Base-by-base conservation (phyloP, 148 eudicot genomes). In the Fagopyrum esculentum region DNA sequence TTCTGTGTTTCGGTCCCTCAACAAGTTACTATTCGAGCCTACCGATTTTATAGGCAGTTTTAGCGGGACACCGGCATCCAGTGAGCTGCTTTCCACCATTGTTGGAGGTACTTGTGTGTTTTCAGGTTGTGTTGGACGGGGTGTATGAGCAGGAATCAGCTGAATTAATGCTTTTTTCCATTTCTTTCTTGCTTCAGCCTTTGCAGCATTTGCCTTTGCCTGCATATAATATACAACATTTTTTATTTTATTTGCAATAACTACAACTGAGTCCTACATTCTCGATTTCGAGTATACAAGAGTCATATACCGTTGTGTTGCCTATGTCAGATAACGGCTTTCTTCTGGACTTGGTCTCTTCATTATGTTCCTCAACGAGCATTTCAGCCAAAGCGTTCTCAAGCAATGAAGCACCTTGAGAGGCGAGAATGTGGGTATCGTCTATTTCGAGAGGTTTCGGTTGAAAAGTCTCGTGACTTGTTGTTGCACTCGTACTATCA, bases 321-420 rank as follows among this genome's bases (percentile, higher is more conserved):
- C 98, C 98, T 54, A 95, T 95, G 84, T 95, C 98, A 9, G 96
- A 83, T 76, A 95, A 81, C 60, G 98, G 87, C 89, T 89, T 95
- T 82, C 98, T 88, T 59, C 45, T 60, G 19, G 73, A 73, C 26
- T 63, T 84, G 76, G 75, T 80, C 52, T 79, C 89, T 73, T 84
- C 73, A 26, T 78, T 79, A 22, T 71, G 12, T 17, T 66, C n/a
- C 1, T 45, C 52, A n/a, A 60, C 75, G 9, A 89, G 86, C 80
- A 83, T 85, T 72, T 85, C 91, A 54, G 88, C 70, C 2, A 96
- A 75, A 4, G 98, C 99, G 77, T 78, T 84, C 70, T 87, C 87
- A 71, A 96, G 97, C 56, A 96, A 75, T 63, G 83, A 75, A 56
- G 94, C 98, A 56, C 98, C 99, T 48, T 92, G 88, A 77, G 91